Evolutionary conservation across 495 filamentous ascomycete species (phyloP).

Genomic region (Collariella sp.): DNA sequence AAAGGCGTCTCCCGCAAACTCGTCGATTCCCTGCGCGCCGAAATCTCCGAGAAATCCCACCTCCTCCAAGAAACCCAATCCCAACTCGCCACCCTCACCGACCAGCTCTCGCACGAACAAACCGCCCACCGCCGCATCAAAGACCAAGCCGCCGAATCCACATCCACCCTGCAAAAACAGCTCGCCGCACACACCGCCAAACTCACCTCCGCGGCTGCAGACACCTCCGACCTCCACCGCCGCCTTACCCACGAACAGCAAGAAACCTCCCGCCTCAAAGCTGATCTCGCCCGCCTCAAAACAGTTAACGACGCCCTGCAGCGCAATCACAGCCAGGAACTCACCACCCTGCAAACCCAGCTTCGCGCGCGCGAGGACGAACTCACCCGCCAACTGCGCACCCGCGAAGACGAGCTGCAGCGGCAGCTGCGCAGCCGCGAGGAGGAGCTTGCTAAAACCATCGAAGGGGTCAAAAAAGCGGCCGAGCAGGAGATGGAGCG

Average conservation of each 20-base stretch:
- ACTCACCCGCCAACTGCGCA: not conserved
- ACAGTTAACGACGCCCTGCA: conserved; percentile 65
- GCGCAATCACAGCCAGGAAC: conserved; percentile 17
- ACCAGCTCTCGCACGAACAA: conserved; percentile 68
- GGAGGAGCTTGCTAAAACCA: not conserved
- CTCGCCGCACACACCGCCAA: conserved; percentile 56
- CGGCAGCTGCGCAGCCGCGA: not conserved
- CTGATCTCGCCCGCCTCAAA: conserved; percentile 59
- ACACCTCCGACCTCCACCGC: conserved; percentile 50
- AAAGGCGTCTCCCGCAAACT: conserved; percentile 77
- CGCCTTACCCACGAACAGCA: conserved; percentile 61
- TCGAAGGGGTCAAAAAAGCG: conserved; percentile 17
- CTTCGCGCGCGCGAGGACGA: conserved; percentile 8
- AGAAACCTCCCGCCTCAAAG: conserved; percentile 58
- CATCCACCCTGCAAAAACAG: conserved; percentile 61
- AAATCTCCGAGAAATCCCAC: conserved; percentile 64
- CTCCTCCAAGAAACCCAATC: conserved; percentile 60
- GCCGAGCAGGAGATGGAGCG: conserved; percentile 37
- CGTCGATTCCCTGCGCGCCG: conserved; percentile 70
- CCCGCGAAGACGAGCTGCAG: not conserved
- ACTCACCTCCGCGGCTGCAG: conserved; percentile 56
- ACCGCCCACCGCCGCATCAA: conserved; percentile 64
- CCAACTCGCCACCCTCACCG: conserved; percentile 55
- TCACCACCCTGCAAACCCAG: conserved; percentile 42
- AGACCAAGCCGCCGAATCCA: conserved; percentile 54